Conservation (phyloP, 345 rosid genomes). For the Clarkia xantiana region DNA sequence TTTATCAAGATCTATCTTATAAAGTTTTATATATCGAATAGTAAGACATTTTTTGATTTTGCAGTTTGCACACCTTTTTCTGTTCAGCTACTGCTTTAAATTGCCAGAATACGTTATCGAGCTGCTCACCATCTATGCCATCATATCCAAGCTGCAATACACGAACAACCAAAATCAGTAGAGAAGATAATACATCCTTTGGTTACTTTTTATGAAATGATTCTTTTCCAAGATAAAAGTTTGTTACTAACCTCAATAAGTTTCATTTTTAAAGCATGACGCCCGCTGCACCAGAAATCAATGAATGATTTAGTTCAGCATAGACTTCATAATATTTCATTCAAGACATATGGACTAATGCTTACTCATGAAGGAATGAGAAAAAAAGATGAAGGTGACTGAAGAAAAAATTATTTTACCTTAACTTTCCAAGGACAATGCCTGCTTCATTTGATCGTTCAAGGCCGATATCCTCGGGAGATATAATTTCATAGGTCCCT, state of each 20-base stretch:
- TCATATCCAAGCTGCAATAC: conserved; percentile 64
- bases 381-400: no score
- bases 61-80: conserved; percentile 45
- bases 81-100: conserved; percentile 82
- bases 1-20: no score
- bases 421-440: conserved; percentile 85
- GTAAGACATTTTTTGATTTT: no score
- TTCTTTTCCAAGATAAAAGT: no score
- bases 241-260: conserved; percentile 68
- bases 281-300: conserved; percentile 55
- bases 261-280: conserved; percentile 69
- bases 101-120: conserved; percentile 61
- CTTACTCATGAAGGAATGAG: no score
- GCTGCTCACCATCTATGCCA: conserved; percentile 56
- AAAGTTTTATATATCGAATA: no score
- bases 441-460: conserved; percentile 74
- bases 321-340: no score
- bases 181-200: no score
- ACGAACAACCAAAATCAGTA: neutral
- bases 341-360: neutral
- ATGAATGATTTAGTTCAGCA: no score
- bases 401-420: no score
- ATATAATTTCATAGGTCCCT: conserved; percentile 77
- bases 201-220: no score
- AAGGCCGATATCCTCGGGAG: conserved; percentile 82